phyloP scores from a whole-genome alignment of 2,329 filamentous ascomycete genomes.

The Sphaerostilbella broomeana region DNA sequence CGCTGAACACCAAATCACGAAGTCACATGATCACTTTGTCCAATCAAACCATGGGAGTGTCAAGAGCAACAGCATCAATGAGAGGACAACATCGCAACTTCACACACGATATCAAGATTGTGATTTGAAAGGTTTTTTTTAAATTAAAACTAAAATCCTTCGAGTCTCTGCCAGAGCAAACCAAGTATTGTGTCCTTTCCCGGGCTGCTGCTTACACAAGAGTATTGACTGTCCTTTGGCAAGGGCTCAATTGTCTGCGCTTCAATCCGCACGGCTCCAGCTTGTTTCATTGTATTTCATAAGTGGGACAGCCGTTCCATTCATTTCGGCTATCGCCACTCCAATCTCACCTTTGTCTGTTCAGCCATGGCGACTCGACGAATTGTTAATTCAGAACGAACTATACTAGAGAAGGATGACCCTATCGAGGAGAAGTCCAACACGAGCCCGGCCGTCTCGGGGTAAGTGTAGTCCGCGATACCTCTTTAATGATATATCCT shows the following conservation, averaged over 20 bases:
- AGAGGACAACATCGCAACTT: constrained; percentile 5
- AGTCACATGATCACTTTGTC: constrained; percentile 15
- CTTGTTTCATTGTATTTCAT: background rate
- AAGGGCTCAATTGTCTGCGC: constrained; percentile 4
- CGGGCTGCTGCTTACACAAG: too few species aligned
- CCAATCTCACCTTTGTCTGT: constrained; percentile 11
- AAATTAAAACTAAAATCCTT: too few species aligned
- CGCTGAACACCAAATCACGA: constrained; percentile 12
- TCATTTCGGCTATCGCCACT: background rate
- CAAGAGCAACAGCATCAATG: background rate
- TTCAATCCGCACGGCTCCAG: background rate
- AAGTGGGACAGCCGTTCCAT: too few species aligned
- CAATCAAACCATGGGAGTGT: constrained; percentile 1
- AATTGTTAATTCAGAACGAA: constrained; percentile 59
- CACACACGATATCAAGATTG: too few species aligned
- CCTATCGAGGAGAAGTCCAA: constrained; percentile 53
- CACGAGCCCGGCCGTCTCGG: constrained; percentile 76
- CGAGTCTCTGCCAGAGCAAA: too few species aligned
- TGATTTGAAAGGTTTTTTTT: too few species aligned
- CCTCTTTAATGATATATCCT: too few species aligned
- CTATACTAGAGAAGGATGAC: constrained; percentile 55
- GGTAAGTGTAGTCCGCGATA: too few species aligned
- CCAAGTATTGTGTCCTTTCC: too few species aligned
- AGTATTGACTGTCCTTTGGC: constrained; percentile 7
- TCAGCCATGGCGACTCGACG: constrained; percentile 62